Conservation (phyloP, 345 rosid genomes). For the Raphanus sativus region DNA sequence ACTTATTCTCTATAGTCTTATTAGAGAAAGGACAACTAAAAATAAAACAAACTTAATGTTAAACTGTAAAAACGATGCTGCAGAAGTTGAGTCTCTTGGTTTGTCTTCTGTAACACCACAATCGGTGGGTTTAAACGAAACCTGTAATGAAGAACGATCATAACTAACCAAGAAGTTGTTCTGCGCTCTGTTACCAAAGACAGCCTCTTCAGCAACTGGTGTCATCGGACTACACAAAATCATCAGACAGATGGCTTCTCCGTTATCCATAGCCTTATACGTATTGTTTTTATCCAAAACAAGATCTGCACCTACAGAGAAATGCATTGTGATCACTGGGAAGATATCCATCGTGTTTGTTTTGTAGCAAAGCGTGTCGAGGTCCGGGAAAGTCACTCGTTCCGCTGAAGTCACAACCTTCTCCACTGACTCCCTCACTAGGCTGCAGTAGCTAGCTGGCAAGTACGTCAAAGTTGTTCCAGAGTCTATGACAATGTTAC, state of each 20-base stretch:
- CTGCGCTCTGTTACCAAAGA: slow-evolving; percentile 21
- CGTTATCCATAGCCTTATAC: not conserved
- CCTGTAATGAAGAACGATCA: not conserved
- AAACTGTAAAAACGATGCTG: not conserved
- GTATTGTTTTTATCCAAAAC: not conserved
- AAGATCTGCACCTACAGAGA: slow-evolving; percentile 3
- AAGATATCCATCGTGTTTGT: not conserved
- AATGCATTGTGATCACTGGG: slow-evolving; percentile 19
- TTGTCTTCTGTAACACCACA: slow-evolving; percentile 20
- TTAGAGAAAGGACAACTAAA: not conserved
- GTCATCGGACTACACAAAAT: not conserved
- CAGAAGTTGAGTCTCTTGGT: not conserved
- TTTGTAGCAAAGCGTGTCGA: slow-evolving; percentile 2
- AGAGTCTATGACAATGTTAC: slow-evolving; percentile 16
- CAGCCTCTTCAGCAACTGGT: not conserved
- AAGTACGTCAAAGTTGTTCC: slow-evolving; percentile 11
- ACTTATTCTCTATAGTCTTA: not conserved
- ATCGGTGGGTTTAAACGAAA: not conserved
- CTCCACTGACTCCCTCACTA: not conserved
- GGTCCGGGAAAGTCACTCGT: not conserved
- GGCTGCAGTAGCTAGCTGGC: not conserved
- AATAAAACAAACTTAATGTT: not conserved
- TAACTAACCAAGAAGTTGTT: slow-evolving; percentile 10
- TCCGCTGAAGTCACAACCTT: not conserved
- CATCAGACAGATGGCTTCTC: not conserved